These are phyloP conservation scores for Dactylis glomerata DNA, from an alignment of 176 grass and related monocot genomes.

Conservation along the genomic window DNA sequence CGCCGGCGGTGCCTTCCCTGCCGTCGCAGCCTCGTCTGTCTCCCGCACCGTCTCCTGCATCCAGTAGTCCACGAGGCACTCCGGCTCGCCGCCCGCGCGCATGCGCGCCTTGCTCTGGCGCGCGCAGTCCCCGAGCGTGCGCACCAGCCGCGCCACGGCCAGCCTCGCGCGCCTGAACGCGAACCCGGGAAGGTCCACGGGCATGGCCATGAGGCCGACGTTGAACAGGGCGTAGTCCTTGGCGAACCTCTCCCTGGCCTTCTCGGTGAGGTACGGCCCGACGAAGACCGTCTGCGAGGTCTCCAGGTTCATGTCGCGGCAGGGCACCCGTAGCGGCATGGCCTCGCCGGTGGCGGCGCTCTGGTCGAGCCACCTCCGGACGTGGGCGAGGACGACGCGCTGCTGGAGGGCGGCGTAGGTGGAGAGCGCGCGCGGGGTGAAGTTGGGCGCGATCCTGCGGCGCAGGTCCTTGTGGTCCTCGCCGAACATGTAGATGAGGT, in stretches of 20 bases:
- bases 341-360: not conserved
- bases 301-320: slow-evolving; percentile 90
- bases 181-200: slow-evolving; percentile 78
- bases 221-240: slow-evolving; percentile 80
- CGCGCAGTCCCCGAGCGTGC: slow-evolving; percentile 50
- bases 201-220: slow-evolving; percentile 69
- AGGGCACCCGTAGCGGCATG: slow-evolving; percentile 53
- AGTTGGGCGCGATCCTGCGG: slow-evolving; percentile 77
- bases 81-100: slow-evolving; percentile 56
- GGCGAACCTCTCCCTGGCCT: slow-evolving; percentile 55
- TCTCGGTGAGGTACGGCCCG: slow-evolving; percentile 54
- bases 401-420: slow-evolving; percentile 74
- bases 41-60: slow-evolving; percentile 67
- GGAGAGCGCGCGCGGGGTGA: slow-evolving; percentile 64
- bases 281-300: slow-evolving; percentile 89
- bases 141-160: slow-evolving; percentile 58
- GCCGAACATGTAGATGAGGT: slow-evolving; percentile 89
- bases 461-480: slow-evolving; percentile 84
- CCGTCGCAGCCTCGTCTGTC: not conserved
- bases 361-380: slow-evolving; percentile 48
- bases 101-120: slow-evolving; percentile 61
- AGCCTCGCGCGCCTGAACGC: slow-evolving; percentile 70
- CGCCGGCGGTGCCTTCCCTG: not conserved
- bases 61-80: slow-evolving; percentile 83
- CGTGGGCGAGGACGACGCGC: slow-evolving; percentile 56